These are phyloP conservation scores for Ophiostoma sp. DNA, from an alignment of 2,329 filamentous ascomycete genomes.

Conservation along the genomic window DNA sequence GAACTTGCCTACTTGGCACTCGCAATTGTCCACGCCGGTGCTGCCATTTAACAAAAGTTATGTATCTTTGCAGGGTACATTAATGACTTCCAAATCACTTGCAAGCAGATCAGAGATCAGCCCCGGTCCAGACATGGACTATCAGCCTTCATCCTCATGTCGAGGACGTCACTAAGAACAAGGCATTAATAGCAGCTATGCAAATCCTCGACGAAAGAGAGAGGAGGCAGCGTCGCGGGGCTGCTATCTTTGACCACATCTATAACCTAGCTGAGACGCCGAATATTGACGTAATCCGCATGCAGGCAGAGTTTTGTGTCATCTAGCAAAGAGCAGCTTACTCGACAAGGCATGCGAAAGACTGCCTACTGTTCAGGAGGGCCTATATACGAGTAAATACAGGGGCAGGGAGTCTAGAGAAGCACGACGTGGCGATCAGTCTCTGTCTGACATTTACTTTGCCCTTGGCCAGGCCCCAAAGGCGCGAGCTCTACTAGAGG, in stretches of 20 bases:
- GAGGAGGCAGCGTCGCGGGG: background rate
- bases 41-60: constrained; percentile 7
- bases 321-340: constrained; percentile 14
- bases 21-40: constrained; percentile 14
- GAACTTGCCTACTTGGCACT: constrained; percentile 12
- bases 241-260: background rate
- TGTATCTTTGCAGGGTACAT: constrained; percentile 5
- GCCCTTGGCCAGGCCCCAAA: background rate
- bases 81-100: constrained; percentile 9
- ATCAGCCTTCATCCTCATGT: constrained; percentile 7
- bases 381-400: constrained; percentile 3
- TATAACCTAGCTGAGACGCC: background rate
- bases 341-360: constrained; percentile 1
- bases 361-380: background rate
- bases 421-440: constrained; percentile 1
- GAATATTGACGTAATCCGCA: constrained; percentile 2
- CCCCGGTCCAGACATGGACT: background rate
- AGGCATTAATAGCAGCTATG: background rate
- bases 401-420: constrained; percentile 5
- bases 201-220: background rate
- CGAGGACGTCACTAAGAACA: constrained; percentile 3
- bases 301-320: constrained; percentile 13
- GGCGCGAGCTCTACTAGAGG: background rate
- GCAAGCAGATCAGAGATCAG: constrained; percentile 6
- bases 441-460: constrained; percentile 15